phyloP scores from a whole-genome alignment of 352 stramenopile species.

The Pythium insidiosum region DNA sequence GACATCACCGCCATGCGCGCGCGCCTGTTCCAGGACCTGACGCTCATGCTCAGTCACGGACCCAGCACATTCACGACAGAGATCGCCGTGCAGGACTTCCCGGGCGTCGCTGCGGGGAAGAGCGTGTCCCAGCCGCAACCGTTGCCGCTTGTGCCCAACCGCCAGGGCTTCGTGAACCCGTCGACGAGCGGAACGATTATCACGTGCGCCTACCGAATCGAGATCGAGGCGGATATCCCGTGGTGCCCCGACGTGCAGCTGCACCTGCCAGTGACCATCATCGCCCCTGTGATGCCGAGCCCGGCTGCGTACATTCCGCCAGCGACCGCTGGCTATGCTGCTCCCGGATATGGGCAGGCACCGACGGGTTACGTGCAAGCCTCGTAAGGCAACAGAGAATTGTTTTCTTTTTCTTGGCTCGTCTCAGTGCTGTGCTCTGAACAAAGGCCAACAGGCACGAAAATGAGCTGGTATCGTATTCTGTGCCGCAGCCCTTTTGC shows the following conservation, averaged over 20 bases:
- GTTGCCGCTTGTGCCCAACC: conserved; percentile 25
- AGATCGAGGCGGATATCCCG: conserved; percentile 59
- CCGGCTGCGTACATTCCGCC: conserved; percentile 10
- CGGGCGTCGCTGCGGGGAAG: conserved; percentile 26
- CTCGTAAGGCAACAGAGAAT: not conserved
- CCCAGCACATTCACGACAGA: conserved; percentile 26
- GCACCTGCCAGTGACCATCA: conserved; percentile 48
- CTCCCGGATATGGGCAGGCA: conserved; percentile 3
- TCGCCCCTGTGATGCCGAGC: conserved; percentile 15
- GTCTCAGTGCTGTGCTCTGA: too few species aligned
- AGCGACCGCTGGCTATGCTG: conserved; percentile 11
- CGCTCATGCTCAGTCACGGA: conserved; percentile 22
- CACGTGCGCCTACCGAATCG: conserved; percentile 43
- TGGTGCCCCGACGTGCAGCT: conserved; percentile 54
- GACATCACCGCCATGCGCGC: conserved; percentile 56
- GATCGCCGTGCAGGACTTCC: conserved; percentile 35
- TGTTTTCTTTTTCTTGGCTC: too few species aligned
- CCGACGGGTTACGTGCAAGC: conserved; percentile 7
- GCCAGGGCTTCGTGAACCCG: conserved; percentile 25
- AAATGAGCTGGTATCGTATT: too few species aligned
- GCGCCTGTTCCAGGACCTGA: conserved; percentile 45
- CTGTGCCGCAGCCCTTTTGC: too few species aligned
- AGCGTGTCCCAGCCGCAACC: conserved; percentile 40
- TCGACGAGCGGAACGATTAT: conserved; percentile 43
- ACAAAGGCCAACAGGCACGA: too few species aligned